Percentiles rank a stretch among this genome's conserved stretches.
Evolutionary conservation across 2,329 filamentous ascomycete species (phyloP).

Genomic region (Fusarium proliferatum): DNA sequence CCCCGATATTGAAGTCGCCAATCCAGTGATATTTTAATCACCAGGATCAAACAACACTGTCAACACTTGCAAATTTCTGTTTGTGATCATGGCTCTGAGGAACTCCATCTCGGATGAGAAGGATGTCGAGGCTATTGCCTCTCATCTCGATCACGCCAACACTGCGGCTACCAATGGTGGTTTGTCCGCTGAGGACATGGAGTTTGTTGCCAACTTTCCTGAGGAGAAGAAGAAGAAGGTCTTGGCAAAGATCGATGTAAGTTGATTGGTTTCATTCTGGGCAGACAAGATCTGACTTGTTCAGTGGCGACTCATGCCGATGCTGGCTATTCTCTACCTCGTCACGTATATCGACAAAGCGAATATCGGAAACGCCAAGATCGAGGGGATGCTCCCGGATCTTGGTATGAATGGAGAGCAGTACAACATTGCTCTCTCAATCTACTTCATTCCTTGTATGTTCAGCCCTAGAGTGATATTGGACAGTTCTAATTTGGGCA

Average conservation of each 20-base stretch:
- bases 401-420: conserved; percentile 27
- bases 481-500: neutral
- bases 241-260: conserved; percentile 34
- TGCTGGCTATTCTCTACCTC: conserved; percentile 27
- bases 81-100: conserved; percentile 12
- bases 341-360: conserved; percentile 33
- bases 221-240: conserved; percentile 39
- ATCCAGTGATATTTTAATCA: neutral
- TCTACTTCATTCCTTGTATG: conserved; percentile 34
- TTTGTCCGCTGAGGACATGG: conserved; percentile 24
- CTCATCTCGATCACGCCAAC: conserved; percentile 18
- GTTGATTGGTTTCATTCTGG: accelerated
- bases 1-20: neutral
- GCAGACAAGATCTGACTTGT: accelerated
- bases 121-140: conserved; percentile 28
- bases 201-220: conserved; percentile 34
- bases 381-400: conserved; percentile 27
- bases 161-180: neutral
- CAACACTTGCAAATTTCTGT: neutral
- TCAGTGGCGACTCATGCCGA: conserved; percentile 34
- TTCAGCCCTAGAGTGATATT: accelerated
- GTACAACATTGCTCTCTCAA: conserved; percentile 31
- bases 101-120: conserved; percentile 27
- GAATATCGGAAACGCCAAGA: conserved; percentile 35
- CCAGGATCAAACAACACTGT: neutral